Conservation (phyloP, 805 yeast genomes). For the Blastobotrys chiropterorum region DNA sequence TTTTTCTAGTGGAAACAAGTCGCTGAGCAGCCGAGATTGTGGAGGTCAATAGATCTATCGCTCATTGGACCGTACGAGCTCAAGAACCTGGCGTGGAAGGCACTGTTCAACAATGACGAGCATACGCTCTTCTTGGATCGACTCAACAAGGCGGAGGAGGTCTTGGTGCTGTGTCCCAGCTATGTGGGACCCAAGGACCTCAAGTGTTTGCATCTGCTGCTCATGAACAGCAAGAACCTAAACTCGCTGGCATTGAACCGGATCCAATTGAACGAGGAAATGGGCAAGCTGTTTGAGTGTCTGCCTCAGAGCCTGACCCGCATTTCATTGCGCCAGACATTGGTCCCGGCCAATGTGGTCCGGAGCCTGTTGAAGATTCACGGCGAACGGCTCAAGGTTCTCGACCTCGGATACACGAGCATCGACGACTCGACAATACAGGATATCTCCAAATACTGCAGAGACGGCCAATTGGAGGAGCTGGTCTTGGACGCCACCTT, state of each 20-base stretch:
- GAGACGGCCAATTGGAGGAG: conserved; percentile 1
- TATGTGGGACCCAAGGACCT: conserved; percentile 3
- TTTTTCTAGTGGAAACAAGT: conserved; percentile 8
- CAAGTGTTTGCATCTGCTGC: conserved; percentile 1
- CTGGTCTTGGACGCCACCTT: conserved; percentile 9
- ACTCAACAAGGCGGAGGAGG: neutral
- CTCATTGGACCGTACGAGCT: conserved; percentile 4
- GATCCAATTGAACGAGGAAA: conserved; percentile 3
- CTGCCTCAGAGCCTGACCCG: neutral
- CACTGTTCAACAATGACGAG: neutral
- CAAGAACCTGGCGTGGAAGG: conserved; percentile 1
- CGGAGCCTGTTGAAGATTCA: conserved; percentile 3
- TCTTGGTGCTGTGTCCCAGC: conserved; percentile 1
- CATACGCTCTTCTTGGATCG: neutral
- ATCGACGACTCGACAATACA: conserved; percentile 7
- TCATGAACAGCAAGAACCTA: neutral
- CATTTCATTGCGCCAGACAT: conserved; percentile 6
- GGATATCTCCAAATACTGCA: conserved; percentile 6
- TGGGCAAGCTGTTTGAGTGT: neutral
- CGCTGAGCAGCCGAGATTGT: conserved; percentile 9
- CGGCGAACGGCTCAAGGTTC: conserved; percentile 3
- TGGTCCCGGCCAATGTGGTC: neutral
- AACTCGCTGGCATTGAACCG: conserved; percentile 1
- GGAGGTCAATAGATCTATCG: conserved; percentile 9
- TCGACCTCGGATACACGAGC: conserved; percentile 12